Conservation (phyloP, 495 filamentous ascomycete genomes). For the Hypoxylon cercidicola region DNA sequence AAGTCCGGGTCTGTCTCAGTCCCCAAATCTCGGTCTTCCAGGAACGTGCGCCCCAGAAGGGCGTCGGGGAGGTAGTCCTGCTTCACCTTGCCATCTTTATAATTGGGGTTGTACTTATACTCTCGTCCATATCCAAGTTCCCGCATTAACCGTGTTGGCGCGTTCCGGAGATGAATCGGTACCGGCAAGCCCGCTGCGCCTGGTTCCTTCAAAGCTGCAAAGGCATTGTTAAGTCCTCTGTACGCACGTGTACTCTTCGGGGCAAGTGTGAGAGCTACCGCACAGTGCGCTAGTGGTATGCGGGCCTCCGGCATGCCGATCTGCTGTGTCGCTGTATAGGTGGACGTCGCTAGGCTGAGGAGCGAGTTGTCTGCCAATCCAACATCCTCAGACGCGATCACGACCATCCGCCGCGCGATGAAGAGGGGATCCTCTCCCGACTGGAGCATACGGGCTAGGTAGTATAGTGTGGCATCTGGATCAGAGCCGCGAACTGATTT, state of each 20-base stretch:
- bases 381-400: conserved; percentile 91
- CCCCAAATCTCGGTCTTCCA: conserved; percentile 87
- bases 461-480: conserved; percentile 89
- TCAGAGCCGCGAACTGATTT: conserved; percentile 91
- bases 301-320: conserved; percentile 94
- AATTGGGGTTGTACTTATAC: conserved; percentile 98
- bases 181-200: conserved; percentile 82
- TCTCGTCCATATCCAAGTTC: conserved; percentile 89
- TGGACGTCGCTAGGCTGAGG: conserved; percentile 82
- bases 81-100: conserved; percentile 79
- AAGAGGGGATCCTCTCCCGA: conserved; percentile 94
- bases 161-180: conserved; percentile 89
- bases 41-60: conserved; percentile 73
- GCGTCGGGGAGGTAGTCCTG: conserved; percentile 90
- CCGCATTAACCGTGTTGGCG: conserved; percentile 90
- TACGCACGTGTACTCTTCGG: conserved; percentile 90
- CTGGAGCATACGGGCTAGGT: conserved; percentile 94
- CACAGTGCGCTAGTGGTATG: conserved; percentile 88
- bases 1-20: conserved; percentile 73
- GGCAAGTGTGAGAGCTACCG: conserved; percentile 82
- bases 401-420: conserved; percentile 89
- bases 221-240: conserved; percentile 80
- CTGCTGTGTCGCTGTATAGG: conserved; percentile 86
- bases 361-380: conserved; percentile 90
- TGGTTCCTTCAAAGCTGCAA: conserved; percentile 77